A percentile compares a stretch with the other conserved stretches of the same genome.
Evolutionary conservation across 148 eudicot species (phyloP).

Genomic region (Suaeda aralocaspica): DNA sequence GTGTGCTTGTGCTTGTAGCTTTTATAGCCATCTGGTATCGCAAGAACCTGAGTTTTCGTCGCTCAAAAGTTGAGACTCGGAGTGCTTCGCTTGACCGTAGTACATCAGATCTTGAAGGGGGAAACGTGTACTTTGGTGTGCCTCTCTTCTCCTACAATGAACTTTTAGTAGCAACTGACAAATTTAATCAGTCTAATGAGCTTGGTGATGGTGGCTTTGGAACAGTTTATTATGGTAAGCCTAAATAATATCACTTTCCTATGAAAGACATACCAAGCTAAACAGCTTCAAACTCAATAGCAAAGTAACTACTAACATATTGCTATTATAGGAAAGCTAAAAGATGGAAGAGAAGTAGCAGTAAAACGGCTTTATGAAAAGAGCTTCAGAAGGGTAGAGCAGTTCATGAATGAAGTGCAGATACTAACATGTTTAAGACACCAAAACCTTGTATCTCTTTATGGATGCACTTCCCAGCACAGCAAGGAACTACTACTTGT

Average conservation of each 20-base stretch:
- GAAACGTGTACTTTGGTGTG: conserved; percentile 34
- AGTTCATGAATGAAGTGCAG: conserved; percentile 63
- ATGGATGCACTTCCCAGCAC: conserved; percentile 62
- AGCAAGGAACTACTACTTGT: conserved; percentile 65
- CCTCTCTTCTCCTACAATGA: conserved; percentile 38
- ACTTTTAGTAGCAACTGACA: conserved; percentile 48
- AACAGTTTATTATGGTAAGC: conserved; percentile 56
- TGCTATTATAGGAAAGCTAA: conserved; percentile 44
- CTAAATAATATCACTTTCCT: no score
- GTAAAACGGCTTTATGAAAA: conserved; percentile 68
- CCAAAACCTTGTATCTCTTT: conserved; percentile 57
- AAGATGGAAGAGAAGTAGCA: conserved; percentile 73
- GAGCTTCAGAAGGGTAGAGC: conserved; percentile 54
- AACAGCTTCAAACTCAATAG: neutral
- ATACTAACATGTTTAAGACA: conserved; percentile 56
- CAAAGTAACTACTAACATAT: neutral
- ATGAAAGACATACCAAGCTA: neutral
- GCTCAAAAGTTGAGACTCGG: conserved; percentile 27
- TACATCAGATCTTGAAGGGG: conserved; percentile 28
- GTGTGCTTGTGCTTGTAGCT: conserved; percentile 1
- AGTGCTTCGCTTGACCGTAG: conserved; percentile 14
- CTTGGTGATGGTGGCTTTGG: conserved; percentile 80
- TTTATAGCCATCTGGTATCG: conserved; percentile 12
- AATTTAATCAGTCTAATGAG: conserved; percentile 43
- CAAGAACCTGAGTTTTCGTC: conserved; percentile 19